phyloP scores from a whole-genome alignment of 2,329 filamentous ascomycete species.

The Trichoderma atrobrunneum region DNA sequence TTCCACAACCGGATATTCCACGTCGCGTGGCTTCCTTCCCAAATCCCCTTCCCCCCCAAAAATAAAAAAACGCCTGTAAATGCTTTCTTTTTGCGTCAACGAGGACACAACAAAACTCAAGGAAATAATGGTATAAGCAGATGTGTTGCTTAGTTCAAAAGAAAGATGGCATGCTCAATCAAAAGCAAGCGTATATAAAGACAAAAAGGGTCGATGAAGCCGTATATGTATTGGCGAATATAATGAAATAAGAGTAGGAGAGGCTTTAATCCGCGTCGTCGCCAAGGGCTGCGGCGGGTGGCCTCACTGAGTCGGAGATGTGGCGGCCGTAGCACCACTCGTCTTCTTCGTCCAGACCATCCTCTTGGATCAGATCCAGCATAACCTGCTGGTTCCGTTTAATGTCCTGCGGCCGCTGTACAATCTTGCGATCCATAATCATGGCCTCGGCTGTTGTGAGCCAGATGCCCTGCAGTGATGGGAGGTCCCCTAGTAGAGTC shows the following conservation, averaged over 20 bases:
- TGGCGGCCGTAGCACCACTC: conserved; percentile 60
- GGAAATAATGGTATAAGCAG: conserved; percentile 9
- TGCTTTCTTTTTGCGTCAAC: conserved; percentile 13
- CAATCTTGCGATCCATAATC: conserved; percentile 58
- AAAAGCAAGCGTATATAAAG: neutral
- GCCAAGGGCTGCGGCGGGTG: conserved; percentile 49
- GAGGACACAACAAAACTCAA: conserved; percentile 9
- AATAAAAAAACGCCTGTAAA: conserved; percentile 18
- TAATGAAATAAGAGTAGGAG: neutral
- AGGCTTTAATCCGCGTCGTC: conserved; percentile 43
- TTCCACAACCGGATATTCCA: conserved; percentile 1
- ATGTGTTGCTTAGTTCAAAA: neutral
- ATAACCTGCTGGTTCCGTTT: conserved; percentile 62
- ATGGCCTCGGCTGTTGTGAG: conserved; percentile 60
- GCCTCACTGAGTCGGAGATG: conserved; percentile 53
- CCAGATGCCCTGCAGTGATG: conserved; percentile 60
- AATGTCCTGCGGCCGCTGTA: conserved; percentile 57
- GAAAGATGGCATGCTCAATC: conserved; percentile 1
- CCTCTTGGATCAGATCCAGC: conserved; percentile 62
- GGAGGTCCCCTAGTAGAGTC: conserved; percentile 53
- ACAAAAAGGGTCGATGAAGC: neutral
- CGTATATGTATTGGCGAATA: neutral
- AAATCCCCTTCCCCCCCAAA: neutral
- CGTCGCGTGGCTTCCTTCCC: neutral
- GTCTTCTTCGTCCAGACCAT: conserved; percentile 57